Evolutionary conservation across 176 grass and related monocot genomes (phyloP).

Genomic region (Leersia perrieri): DNA sequence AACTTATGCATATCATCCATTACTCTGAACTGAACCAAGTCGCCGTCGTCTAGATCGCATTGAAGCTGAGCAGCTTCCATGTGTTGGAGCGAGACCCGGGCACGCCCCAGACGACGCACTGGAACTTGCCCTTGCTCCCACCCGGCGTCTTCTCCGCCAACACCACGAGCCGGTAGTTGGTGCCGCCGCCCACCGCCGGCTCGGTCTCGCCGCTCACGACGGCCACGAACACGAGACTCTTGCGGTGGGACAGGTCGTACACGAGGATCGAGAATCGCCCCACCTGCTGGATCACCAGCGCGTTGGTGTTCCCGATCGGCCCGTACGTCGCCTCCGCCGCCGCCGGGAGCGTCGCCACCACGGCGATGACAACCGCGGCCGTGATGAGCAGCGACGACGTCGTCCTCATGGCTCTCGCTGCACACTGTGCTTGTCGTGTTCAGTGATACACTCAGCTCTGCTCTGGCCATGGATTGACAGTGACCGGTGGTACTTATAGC

Average conservation of each 20-base stretch:
- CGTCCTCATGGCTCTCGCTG: constrained; percentile 22
- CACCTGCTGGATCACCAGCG: constrained; percentile 1
- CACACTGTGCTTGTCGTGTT: background rate
- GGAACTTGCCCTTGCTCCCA: background rate
- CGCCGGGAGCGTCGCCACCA: background rate
- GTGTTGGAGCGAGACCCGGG: constrained; percentile 20
- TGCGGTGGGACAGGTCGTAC: background rate
- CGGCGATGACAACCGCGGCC: background rate
- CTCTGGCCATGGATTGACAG: background rate
- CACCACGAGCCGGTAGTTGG: constrained; percentile 31
- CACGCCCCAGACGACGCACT: constrained; percentile 26
- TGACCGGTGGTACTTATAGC: constrained; percentile 10
- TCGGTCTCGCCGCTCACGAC: constrained; percentile 32
- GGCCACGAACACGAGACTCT: background rate
- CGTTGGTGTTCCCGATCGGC: constrained; percentile 12
- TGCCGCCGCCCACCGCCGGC: background rate
- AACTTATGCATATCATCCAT: background rate
- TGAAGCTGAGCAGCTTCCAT: constrained; percentile 38
- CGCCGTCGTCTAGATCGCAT: background rate
- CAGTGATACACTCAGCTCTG: too few relatives aligned
- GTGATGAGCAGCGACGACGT: background rate
- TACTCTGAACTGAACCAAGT: background rate
- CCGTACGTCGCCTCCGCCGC: constrained; percentile 6
- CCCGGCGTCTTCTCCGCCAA: background rate
- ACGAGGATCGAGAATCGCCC: constrained; percentile 32